phyloP scores from a whole-genome alignment of 345 rosid species.

The Turritis glabra region DNA sequence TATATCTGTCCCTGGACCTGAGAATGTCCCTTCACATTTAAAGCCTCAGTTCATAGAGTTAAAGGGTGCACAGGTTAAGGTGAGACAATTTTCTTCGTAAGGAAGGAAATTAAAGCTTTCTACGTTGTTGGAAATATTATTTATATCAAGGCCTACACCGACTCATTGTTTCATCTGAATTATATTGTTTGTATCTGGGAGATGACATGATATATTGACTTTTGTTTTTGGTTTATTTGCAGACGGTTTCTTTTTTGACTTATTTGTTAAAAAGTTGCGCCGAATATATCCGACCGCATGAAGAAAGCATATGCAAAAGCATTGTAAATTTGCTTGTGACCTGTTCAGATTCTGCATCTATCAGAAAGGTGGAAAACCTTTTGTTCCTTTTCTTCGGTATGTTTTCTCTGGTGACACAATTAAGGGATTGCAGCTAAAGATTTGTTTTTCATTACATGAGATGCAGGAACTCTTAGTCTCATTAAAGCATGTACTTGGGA shows the following conservation, averaged over 20 bases:
- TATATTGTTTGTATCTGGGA: neutral
- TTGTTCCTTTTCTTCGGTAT: neutral
- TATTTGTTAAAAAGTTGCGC: conserved; percentile 94
- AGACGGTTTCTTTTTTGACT: conserved; percentile 97
- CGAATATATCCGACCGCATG: conserved; percentile 94
- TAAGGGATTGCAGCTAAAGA: conserved; percentile 4
- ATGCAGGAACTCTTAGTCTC: conserved; percentile 96
- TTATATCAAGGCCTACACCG: neutral
- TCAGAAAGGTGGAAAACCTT: conserved; percentile 68
- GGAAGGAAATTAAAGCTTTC: conserved; percentile 6
- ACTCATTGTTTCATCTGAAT: conserved; percentile 1
- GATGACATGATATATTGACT: conserved; percentile 18
- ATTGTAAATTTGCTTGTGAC: conserved; percentile 98
- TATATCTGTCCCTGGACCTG: conserved; percentile 95
- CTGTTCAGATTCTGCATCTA: conserved; percentile 95
- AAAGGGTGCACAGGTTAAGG: conserved; percentile 99
- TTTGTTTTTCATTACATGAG: conserved; percentile 29
- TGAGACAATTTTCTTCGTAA: conserved; percentile 35
- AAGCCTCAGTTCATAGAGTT: conserved; percentile 88
- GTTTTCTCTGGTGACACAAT: conserved; percentile 3
- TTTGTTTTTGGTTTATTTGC: conserved; percentile 43
- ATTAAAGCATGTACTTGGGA: conserved; percentile 93
- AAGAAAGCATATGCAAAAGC: conserved; percentile 96
- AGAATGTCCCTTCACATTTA: conserved; percentile 83
- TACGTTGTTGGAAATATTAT: conserved; percentile 5